Evolutionary conservation across 306 rosid genomes (phyloP).

Genomic region (Rosa multiflora): DNA sequence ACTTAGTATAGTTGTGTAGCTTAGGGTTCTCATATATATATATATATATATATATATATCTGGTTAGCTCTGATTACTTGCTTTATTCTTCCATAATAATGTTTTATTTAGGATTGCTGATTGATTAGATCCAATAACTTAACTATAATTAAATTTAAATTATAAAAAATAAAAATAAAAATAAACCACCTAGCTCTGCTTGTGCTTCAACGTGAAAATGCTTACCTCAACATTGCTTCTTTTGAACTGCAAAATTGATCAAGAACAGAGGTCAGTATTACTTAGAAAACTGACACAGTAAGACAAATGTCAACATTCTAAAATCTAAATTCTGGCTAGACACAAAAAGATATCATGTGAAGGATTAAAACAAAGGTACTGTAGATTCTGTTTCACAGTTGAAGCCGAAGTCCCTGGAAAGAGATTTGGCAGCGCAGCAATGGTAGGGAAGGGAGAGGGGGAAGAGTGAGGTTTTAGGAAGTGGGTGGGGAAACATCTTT

Average conservation of each 20-base stretch:
- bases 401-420: not conserved
- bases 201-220: constrained; percentile 15
- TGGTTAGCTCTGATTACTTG: not conserved
- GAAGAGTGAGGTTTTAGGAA: not conserved
- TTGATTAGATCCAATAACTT: not conserved
- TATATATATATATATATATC: too few species aligned
- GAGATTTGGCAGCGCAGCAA: not conserved
- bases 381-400: not conserved
- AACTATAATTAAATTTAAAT: not conserved
- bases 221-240: constrained; percentile 83
- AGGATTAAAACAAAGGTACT: not conserved
- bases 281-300: not conserved
- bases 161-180: too few species aligned
- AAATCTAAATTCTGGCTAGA: constrained; percentile 1
- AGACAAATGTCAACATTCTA: not conserved
- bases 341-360: not conserved
- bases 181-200: not conserved
- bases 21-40: too few species aligned
- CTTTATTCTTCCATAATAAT: not conserved
- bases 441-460: not conserved
- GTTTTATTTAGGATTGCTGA: not conserved
- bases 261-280: constrained; percentile 36
- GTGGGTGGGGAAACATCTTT: not conserved
- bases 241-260: constrained; percentile 57
- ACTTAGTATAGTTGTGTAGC: too few species aligned